These are phyloP conservation scores for Coniferiporia sulphurascens DNA, from an alignment of 1,284 basidiomycete species.

Conservation along the genomic window DNA sequence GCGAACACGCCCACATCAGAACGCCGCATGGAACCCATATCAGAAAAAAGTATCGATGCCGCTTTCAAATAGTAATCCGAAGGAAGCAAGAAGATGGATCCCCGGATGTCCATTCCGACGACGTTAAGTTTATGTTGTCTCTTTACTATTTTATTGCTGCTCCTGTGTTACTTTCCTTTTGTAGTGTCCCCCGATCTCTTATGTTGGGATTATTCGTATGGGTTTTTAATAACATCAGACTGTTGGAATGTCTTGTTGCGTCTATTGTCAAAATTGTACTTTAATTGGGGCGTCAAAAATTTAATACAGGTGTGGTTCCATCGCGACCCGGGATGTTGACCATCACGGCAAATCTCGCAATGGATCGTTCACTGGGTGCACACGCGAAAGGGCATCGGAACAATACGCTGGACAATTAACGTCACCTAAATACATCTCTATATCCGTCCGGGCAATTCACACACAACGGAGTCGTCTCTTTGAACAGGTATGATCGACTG, in stretches of 20 bases:
- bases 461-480: no score
- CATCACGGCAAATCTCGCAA: not conserved
- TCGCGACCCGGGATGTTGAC: not conserved
- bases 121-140: not conserved
- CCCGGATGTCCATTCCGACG: not conserved
- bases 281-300: not conserved
- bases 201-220: not conserved
- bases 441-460: no score
- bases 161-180: not conserved
- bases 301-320: not conserved
- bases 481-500: no score
- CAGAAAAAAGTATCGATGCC: constrained; percentile 14
- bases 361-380: no score
- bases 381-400: no score
- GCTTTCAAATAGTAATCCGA: constrained; percentile 13
- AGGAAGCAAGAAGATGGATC: constrained; percentile 9
- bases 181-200: not conserved
- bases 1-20: constrained; percentile 29
- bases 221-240: no score
- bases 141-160: not conserved
- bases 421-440: no score
- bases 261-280: not conserved
- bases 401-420: no score
- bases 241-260: not conserved
- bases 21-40: constrained; percentile 8